Base-by-base conservation (phyloP, 192 early-diverging fungal species). In the Phycomyces blakesleeanus region DNA sequence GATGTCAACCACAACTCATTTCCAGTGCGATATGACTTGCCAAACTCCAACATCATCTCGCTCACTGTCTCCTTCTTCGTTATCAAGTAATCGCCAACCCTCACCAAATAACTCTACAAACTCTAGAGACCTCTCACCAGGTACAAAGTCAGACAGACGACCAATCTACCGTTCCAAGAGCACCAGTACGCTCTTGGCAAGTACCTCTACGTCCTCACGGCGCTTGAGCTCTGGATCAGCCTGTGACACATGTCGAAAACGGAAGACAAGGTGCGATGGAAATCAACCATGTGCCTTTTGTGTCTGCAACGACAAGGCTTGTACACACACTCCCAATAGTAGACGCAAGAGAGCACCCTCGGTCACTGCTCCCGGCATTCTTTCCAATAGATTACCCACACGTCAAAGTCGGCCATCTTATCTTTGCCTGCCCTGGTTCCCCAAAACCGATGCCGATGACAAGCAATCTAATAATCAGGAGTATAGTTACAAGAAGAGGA, bases 251-350 rank as follows among this genome's bases (percentile, higher is more conserved):
- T 74, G 73, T 20, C 63, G 73, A 21, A 56, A 62, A 47, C 56
- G 73, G 29, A 74, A 74, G 37, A 74, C 73, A 4, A 74, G 69
- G 60, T 74, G 73, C 52, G 73, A 74, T 42, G 73, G 67, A 18
- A 57, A 62, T n/a, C 55, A 59, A 44, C 73, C 73, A 12, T 74
- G 73, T 61, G 57, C 42, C 41, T 74, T 54, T 57, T 74, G 73
- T 63, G 57, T 61, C 15, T 44, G 51, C 20, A 74, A 69, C 41
- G 53, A 51, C 5, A 64, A 69, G n/a, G 29, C 54, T n/a, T 74
- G 73, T 52, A 51, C 64, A 18, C 68, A 74, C 41, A 59, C 44
- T 38, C n/a, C 51, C 6, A 47, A 47, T 47, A 11, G 2, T 11
- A 47, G 18, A 47, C 44, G 44, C 18, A 47, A 47, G 18, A n/a